Percentiles rank a stretch among this genome's conserved stretches.
Conservation (phyloP, 1,139 yeast genomes). For the Saccharomyces hybrid region DNA sequence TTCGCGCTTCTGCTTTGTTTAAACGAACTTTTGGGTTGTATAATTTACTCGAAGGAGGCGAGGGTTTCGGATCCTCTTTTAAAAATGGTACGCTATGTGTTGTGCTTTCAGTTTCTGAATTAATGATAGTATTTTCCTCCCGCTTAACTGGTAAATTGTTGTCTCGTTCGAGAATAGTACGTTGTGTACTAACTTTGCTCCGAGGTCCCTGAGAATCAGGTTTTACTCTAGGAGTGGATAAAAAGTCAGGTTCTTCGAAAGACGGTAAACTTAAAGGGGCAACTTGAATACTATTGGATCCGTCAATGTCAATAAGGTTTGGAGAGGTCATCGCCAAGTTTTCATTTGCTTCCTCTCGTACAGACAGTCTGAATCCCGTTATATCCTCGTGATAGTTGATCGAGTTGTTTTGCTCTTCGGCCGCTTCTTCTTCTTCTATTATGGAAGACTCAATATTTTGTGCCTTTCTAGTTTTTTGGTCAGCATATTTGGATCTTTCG, state of each 20-base stretch:
- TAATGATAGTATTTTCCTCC: neutral
- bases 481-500: constrained; percentile 30
- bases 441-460: constrained; percentile 13
- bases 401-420: constrained; percentile 26
- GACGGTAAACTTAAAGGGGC: constrained; percentile 1
- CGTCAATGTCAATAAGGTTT: constrained; percentile 32
- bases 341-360: neutral
- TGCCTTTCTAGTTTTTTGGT: constrained; percentile 18
- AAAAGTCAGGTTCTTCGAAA: constrained; percentile 27
- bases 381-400: neutral
- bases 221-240: constrained; percentile 19
- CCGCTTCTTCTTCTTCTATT: constrained; percentile 27
- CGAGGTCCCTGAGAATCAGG: neutral
- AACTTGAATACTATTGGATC: constrained; percentile 12
- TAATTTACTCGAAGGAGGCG: neutral
- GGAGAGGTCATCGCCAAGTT: constrained; percentile 18
- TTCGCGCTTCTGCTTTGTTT: neutral
- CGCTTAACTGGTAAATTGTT: neutral
- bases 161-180: neutral
- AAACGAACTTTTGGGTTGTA: neutral
- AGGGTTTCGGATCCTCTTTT: neutral
- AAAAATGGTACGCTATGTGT: neutral
- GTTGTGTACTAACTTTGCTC: neutral
- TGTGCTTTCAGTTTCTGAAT: neutral
- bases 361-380: neutral